Evolutionary conservation across 2,329 filamentous ascomycete species (phyloP).

Genomic region (Pestalotiopsis sp.): DNA sequence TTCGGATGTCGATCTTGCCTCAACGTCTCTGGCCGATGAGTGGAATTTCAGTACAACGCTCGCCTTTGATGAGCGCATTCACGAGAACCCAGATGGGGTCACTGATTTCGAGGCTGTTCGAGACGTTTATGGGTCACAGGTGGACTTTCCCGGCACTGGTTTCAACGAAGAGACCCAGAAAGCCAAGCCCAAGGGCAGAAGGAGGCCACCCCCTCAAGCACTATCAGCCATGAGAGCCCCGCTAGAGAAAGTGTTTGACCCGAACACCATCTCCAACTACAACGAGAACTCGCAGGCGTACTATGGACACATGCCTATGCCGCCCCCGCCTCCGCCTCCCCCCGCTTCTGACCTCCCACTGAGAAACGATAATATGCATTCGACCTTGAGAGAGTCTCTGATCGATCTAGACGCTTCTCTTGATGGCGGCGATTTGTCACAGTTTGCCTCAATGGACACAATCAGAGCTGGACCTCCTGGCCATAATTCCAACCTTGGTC

Average conservation of each 20-base stretch:
- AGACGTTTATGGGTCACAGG: conserved; percentile 59
- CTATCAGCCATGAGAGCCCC: conserved; percentile 59
- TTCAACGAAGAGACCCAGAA: conserved; percentile 53
- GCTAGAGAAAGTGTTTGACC: conserved; percentile 65
- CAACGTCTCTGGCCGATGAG: conserved; percentile 54
- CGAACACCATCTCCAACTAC: conserved; percentile 64
- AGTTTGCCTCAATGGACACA: conserved; percentile 62
- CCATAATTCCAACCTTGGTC: not conserved
- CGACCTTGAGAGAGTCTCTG: conserved; percentile 59
- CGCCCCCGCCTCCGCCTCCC: conserved; percentile 16
- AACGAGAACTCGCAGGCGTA: conserved; percentile 63
- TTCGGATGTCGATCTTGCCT: conserved; percentile 40
- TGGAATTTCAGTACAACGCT: conserved; percentile 69
- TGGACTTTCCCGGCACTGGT: conserved; percentile 48
- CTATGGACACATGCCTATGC: conserved; percentile 50
- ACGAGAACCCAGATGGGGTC: conserved; percentile 48
- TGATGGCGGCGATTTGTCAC: conserved; percentile 54
- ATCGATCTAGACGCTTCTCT: conserved; percentile 66
- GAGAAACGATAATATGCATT: conserved; percentile 53
- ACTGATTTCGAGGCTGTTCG: conserved; percentile 53
- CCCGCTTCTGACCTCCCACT: conserved; percentile 57
- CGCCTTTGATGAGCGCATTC: conserved; percentile 61
- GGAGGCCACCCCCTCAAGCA: conserved; percentile 58
- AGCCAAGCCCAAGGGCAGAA: conserved; percentile 50
- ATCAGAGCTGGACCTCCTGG: conserved; percentile 43